A percentile compares a stretch with the other conserved stretches of the same genome.
phyloP scores from a whole-genome alignment of 2,329 filamentous ascomycete species.

The Aspergillus quadrilineatus region DNA sequence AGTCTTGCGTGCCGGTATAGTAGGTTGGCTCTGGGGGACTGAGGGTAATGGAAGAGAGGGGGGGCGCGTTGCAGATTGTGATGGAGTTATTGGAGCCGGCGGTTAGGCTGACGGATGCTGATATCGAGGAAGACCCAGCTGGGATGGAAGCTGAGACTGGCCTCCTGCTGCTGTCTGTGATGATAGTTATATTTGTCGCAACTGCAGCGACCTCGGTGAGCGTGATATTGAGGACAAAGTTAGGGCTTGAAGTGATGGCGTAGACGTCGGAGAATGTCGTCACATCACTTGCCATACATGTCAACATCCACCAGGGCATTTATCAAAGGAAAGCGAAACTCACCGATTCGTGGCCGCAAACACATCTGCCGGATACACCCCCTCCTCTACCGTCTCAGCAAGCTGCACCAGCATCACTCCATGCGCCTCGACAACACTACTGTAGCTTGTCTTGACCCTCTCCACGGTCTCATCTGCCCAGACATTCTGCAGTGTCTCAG shows the following conservation, averaged over 20 bases:
- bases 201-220: constrained; percentile 6
- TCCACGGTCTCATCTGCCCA: constrained; percentile 24
- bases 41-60: constrained; percentile 25
- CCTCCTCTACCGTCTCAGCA: constrained; percentile 23
- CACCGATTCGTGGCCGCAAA: constrained; percentile 23
- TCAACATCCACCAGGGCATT: neutral
- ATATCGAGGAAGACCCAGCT: neutral
- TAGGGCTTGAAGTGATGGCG: constrained; percentile 29
- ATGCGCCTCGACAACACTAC: constrained; percentile 26
- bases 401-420: constrained; percentile 35
- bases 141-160: neutral
- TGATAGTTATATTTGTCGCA: constrained; percentile 10
- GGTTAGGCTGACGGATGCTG: constrained; percentile 20
- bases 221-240: constrained; percentile 22
- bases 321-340: neutral
- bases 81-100: constrained; percentile 29
- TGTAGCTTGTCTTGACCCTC: constrained; percentile 29
- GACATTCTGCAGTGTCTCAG: constrained; percentile 32
- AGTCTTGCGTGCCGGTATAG: constrained; percentile 39
- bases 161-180: neutral
- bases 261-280: constrained; percentile 27
- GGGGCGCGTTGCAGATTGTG: constrained; percentile 18
- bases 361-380: constrained; percentile 19
- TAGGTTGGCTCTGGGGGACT: constrained; percentile 33
- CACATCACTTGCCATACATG: constrained; percentile 1